These are phyloP conservation scores for Pyrus hybrid DNA, from an alignment of 331 rosid genomes.

Conservation along the genomic window DNA sequence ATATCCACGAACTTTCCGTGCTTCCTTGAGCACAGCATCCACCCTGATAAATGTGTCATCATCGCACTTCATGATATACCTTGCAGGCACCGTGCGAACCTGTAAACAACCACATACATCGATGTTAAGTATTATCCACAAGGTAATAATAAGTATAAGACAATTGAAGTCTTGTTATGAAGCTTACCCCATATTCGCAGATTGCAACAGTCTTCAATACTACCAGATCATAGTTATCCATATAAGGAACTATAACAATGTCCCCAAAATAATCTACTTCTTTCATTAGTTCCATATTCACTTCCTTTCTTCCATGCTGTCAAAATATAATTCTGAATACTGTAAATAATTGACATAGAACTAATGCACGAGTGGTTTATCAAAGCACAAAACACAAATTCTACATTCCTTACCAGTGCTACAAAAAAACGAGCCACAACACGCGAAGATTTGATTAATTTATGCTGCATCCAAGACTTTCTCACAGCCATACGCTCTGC, in stretches of 20 bases:
- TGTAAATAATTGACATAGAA: constrained; percentile 1
- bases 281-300: constrained; percentile 64
- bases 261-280: constrained; percentile 94
- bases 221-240: constrained; percentile 95
- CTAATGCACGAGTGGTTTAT: not conserved
- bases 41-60: constrained; percentile 96
- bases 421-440: constrained; percentile 85
- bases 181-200: constrained; percentile 89
- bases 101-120: constrained; percentile 26
- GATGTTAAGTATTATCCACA: not conserved
- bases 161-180: constrained; percentile 10
- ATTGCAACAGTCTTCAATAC: constrained; percentile 95
- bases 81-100: constrained; percentile 58
- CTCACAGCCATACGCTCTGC: constrained; percentile 95
- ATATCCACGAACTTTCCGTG: constrained; percentile 29
- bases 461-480: constrained; percentile 97
- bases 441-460: constrained; percentile 55
- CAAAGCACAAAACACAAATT: not conserved
- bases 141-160: not conserved
- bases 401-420: constrained; percentile 58
- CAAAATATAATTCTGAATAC: constrained; percentile 22
- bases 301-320: constrained; percentile 86
- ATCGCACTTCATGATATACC: constrained; percentile 87
- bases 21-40: constrained; percentile 65
- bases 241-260: constrained; percentile 79